phyloP scores from a whole-genome alignment of 2,329 filamentous ascomycete species.

The Colletotrichum scovillei region DNA sequence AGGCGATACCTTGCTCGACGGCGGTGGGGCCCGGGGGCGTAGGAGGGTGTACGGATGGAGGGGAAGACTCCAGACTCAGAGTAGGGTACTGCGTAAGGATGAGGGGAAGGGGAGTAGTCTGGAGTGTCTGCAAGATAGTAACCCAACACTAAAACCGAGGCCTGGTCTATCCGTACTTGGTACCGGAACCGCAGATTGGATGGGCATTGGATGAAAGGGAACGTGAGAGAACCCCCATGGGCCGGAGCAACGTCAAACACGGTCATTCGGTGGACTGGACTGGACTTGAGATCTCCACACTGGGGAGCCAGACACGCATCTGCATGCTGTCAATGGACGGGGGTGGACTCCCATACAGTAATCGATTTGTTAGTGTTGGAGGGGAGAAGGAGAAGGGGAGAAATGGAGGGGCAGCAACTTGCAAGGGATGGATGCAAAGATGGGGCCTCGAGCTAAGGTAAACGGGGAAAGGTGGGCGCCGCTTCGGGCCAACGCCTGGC shows the following conservation, averaged over 20 bases:
- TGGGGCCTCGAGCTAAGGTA: neutral
- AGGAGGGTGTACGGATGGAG: conserved; percentile 16
- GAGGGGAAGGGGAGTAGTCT: neutral
- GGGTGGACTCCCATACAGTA: no score
- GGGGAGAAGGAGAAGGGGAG: neutral
- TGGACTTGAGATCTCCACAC: conserved; percentile 11
- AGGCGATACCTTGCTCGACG: neutral
- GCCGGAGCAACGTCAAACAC: conserved; percentile 19
- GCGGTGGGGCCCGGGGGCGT: neutral
- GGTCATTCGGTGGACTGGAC: conserved; percentile 8
- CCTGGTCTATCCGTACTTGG: neutral
- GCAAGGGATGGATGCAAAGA: conserved; percentile 15
- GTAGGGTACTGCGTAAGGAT: neutral
- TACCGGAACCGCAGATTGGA: neutral
- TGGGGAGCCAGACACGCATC: conserved; percentile 11
- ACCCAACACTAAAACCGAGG: conserved; percentile 1
- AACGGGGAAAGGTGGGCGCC: conserved; percentile 1
- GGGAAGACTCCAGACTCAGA: neutral
- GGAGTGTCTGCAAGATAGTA: neutral
- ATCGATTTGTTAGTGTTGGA: neutral
- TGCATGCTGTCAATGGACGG: conserved; percentile 9
- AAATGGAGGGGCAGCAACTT: neutral
- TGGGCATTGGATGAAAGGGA: neutral
- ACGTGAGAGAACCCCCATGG: conserved; percentile 1
- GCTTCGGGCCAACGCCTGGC: conserved; percentile 29